These are phyloP conservation scores for Phytophthora chlamydospora DNA, from an alignment of 352 stramenopile genomes.

Conservation along the genomic window DNA sequence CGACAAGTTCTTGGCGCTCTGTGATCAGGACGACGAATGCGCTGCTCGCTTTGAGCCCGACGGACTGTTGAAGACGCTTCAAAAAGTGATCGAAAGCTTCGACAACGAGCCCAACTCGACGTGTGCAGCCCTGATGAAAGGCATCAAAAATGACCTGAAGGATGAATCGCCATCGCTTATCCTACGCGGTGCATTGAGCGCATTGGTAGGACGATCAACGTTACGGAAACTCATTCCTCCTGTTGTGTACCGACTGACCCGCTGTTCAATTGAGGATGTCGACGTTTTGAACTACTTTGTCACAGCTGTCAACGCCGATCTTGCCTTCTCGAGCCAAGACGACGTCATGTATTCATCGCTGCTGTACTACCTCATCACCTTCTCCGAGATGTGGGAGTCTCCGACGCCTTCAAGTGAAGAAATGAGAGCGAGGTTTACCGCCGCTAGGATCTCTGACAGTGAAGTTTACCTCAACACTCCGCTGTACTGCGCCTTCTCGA, in stretches of 20 bases:
- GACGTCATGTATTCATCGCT: conserved; percentile 37
- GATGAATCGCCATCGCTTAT: conserved; percentile 23
- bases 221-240: conserved; percentile 40
- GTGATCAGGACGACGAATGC: conserved; percentile 26
- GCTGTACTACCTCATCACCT: conserved; percentile 52
- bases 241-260: conserved; percentile 40
- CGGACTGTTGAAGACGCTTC: conserved; percentile 24
- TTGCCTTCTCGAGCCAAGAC: conserved; percentile 16
- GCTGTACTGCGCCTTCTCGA: conserved; percentile 60
- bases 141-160: conserved; percentile 2
- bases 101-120: conserved; percentile 28
- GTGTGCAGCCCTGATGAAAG: conserved; percentile 26
- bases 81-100: conserved; percentile 21
- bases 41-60: conserved; percentile 15
- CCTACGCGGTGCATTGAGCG: conserved; percentile 31
- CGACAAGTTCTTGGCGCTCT: conserved; percentile 34
- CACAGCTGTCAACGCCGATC: conserved; percentile 11
- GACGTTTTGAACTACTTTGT: conserved; percentile 29
- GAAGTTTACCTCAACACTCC: conserved; percentile 28
- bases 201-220: conserved; percentile 22
- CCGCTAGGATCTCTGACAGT: conserved; percentile 23
- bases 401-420: conserved; percentile 18
- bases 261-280: conserved; percentile 33
- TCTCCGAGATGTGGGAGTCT: conserved; percentile 54
- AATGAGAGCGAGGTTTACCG: conserved; percentile 29